Conservation (phyloP, 2,329 filamentous ascomycete species). For the Boeremia exigua region DNA sequence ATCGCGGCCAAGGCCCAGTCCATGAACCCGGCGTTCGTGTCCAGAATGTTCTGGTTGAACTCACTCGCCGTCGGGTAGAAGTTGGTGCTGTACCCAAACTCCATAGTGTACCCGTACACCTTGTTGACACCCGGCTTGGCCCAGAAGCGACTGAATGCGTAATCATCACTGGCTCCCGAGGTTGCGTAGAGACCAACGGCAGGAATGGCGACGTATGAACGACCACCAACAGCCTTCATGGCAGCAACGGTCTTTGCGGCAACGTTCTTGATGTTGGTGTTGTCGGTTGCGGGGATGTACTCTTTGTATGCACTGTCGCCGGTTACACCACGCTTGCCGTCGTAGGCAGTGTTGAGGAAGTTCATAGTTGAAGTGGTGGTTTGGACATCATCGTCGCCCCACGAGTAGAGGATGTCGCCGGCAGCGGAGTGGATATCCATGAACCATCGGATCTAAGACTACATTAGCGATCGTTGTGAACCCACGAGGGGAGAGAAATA, state of each 20-base stretch:
- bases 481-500: neutral
- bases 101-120: slow-evolving; percentile 50
- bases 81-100: slow-evolving; percentile 50
- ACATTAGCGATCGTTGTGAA: neutral
- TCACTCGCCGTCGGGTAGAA: slow-evolving; percentile 51
- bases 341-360: slow-evolving; percentile 60
- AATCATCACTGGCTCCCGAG: slow-evolving; percentile 49
- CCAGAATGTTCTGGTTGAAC: slow-evolving; percentile 50
- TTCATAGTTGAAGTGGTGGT: slow-evolving; percentile 54
- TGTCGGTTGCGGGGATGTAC: slow-evolving; percentile 48
- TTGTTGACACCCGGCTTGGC: slow-evolving; percentile 45
- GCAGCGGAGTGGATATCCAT: slow-evolving; percentile 64
- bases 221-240: slow-evolving; percentile 48
- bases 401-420: slow-evolving; percentile 61
- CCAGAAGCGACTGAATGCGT: slow-evolving; percentile 48
- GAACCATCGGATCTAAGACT: slow-evolving; percentile 58
- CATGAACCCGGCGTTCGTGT: slow-evolving; percentile 51
- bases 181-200: slow-evolving; percentile 49
- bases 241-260: slow-evolving; percentile 43
- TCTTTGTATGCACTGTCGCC: slow-evolving; percentile 60
- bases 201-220: slow-evolving; percentile 41
- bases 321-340: slow-evolving; percentile 58
- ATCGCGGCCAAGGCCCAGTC: slow-evolving; percentile 49
- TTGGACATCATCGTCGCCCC: slow-evolving; percentile 64
- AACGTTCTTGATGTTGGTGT: slow-evolving; percentile 42